phyloP scores from a whole-genome alignment of 371 early-diverging fungal genomes.

The Conidiobolus incongruus region DNA sequence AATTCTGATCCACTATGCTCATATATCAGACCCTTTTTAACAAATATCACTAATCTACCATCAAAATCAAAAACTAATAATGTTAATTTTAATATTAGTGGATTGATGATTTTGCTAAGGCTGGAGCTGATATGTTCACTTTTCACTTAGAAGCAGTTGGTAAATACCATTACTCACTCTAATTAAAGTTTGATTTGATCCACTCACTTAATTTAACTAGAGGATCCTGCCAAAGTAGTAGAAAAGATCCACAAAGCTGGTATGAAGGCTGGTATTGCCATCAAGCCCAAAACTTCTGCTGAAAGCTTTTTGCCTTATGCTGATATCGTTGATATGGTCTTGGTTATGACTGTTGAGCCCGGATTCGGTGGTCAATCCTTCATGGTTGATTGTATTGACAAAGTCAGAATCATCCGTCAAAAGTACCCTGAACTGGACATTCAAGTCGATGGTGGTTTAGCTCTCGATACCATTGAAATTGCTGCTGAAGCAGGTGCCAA shows the following conservation, averaged over 20 bases:
- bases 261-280: slow-evolving; percentile 86
- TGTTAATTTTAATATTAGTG: too few relatives aligned
- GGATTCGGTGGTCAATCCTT: slow-evolving; percentile 94
- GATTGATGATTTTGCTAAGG: slow-evolving; percentile 84
- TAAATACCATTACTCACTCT: too few relatives aligned
- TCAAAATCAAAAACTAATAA: too few relatives aligned
- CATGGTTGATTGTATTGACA: slow-evolving; percentile 69
- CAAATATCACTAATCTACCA: too few relatives aligned
- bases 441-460: slow-evolving; percentile 96
- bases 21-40: neutral
- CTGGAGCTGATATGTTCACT: slow-evolving; percentile 76
- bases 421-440: slow-evolving; percentile 77
- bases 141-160: slow-evolving; percentile 88
- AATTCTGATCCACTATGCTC: neutral
- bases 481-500: slow-evolving; percentile 90
- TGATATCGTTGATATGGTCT: slow-evolving; percentile 62
- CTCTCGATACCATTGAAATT: slow-evolving; percentile 57
- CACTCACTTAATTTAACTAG: slow-evolving; percentile 5
- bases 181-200: neutral
- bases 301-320: slow-evolving; percentile 43
- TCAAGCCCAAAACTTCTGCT: slow-evolving; percentile 81
- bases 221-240: slow-evolving; percentile 49
- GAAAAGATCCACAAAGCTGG: slow-evolving; percentile 52
- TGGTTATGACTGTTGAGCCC: slow-evolving; percentile 98
- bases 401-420: slow-evolving; percentile 49